Conservation (phyloP, 225 moss, liverwort and hornwort species). For the Pleurozium schreberi region DNA sequence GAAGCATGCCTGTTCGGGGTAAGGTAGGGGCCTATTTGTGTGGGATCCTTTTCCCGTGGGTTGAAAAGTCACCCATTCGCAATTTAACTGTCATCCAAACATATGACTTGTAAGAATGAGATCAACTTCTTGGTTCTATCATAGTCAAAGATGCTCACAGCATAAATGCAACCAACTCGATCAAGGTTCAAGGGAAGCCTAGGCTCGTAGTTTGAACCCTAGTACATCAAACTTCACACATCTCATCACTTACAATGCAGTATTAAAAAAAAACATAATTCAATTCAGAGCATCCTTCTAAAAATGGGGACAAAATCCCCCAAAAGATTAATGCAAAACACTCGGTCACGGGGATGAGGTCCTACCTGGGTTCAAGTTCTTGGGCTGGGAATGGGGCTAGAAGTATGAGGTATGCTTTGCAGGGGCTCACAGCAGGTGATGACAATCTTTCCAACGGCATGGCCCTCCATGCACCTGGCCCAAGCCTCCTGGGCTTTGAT, state of each 20-base stretch:
- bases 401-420: slow-evolving; percentile 6
- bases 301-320: not conserved
- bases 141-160: not conserved
- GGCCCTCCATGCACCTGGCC: slow-evolving; percentile 64
- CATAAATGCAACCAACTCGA: not conserved
- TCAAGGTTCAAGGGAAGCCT: not conserved
- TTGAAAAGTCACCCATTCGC: not conserved
- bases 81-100: not conserved
- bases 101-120: not conserved
- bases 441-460: slow-evolving; percentile 63
- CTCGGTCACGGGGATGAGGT: not conserved
- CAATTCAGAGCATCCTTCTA: not conserved
- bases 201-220: not conserved
- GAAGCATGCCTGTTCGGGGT: not conserved
- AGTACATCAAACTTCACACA: not conserved
- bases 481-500: slow-evolving; percentile 52
- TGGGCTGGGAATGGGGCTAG: slow-evolving; percentile 2
- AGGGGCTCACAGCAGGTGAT: slow-evolving; percentile 23
- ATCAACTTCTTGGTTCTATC: not conserved
- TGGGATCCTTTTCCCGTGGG: not conserved
- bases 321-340: not conserved
- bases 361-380: not conserved
- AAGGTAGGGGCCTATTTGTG: not conserved
- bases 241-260: not conserved
- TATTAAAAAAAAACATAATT: no score